phyloP scores from a whole-genome alignment of 2,329 filamentous ascomycete species.

The Colletotrichum sp. region DNA sequence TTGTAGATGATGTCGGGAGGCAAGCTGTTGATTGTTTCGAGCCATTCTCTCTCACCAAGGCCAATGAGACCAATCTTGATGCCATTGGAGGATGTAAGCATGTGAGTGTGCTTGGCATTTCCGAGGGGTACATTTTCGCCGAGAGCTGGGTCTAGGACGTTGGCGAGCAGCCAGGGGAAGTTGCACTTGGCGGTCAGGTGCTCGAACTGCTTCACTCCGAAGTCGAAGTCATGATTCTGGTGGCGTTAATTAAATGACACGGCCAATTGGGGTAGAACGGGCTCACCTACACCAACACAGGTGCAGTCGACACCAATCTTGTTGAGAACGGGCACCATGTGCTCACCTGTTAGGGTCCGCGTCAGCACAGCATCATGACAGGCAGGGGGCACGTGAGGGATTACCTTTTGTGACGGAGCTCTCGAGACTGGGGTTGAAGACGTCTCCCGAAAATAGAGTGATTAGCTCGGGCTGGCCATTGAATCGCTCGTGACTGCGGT shows the following conservation, averaged over 20 bases:
- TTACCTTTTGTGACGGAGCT: constrained; percentile 85
- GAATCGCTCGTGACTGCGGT: constrained; percentile 67
- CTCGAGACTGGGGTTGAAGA: constrained; percentile 89
- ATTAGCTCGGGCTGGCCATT: constrained; percentile 68
- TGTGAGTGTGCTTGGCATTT: constrained; percentile 75
- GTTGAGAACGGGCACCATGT: constrained; percentile 90
- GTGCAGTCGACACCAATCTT: constrained; percentile 77
- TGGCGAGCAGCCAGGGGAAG: constrained; percentile 91
- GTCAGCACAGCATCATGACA: not conserved
- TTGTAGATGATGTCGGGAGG: constrained; percentile 84
- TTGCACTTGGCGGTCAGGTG: constrained; percentile 75
- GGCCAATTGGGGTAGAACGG: not conserved
- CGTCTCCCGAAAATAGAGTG: constrained; percentile 90
- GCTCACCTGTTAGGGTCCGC: constrained; percentile 58
- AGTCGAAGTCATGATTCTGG: constrained; percentile 91
- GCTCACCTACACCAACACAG: constrained; percentile 74
- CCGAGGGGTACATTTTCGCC: constrained; percentile 78
- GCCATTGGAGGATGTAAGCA: constrained; percentile 82
- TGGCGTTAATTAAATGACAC: constrained; percentile 17
- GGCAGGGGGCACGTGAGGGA: not conserved
- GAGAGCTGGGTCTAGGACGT: constrained; percentile 83
- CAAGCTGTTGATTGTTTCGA: constrained; percentile 86
- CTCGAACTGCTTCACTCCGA: constrained; percentile 82
- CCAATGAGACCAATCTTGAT: constrained; percentile 87
- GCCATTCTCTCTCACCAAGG: constrained; percentile 85